Evolutionary conservation across 2,329 filamentous ascomycete genomes (phyloP).

Genomic region (Pseudogymnoascus pannorum): DNA sequence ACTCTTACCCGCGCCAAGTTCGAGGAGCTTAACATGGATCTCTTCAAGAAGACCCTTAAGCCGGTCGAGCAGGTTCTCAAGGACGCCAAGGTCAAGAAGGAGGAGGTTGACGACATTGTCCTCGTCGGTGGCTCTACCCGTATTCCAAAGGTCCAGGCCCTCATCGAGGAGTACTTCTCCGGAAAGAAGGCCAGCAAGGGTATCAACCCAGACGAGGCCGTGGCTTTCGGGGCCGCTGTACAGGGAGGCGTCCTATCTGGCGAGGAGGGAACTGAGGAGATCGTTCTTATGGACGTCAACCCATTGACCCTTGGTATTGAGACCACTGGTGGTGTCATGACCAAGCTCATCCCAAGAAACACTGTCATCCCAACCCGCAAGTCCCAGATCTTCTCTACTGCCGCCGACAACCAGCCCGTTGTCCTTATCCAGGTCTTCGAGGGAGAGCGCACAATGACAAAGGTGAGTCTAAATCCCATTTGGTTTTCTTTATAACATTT

Average conservation of each 20-base stretch:
- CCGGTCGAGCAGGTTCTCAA: slow-evolving; percentile 98
- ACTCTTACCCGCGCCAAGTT: slow-evolving; percentile 98
- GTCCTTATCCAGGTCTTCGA: slow-evolving; percentile 94
- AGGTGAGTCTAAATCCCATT: slow-evolving; percentile 32
- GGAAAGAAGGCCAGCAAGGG: slow-evolving; percentile 98
- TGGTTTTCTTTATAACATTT: too few species aligned
- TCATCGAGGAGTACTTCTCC: slow-evolving; percentile 91
- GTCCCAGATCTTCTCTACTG: slow-evolving; percentile 96
- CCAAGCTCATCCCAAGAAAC: slow-evolving; percentile 90
- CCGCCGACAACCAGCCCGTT: slow-evolving; percentile 91
- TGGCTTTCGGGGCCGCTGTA: slow-evolving; percentile 93
- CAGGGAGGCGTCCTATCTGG: slow-evolving; percentile 93
- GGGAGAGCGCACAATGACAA: slow-evolving; percentile 88
- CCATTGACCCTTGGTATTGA: slow-evolving; percentile 94
- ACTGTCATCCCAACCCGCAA: slow-evolving; percentile 93
- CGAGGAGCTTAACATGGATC: slow-evolving; percentile 96
- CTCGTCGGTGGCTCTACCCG: slow-evolving; percentile 97
- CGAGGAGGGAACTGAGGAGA: slow-evolving; percentile 68
- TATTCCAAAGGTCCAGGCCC: slow-evolving; percentile 93
- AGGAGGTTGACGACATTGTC: slow-evolving; percentile 90
- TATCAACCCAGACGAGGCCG: slow-evolving; percentile 98
- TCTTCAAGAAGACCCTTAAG: slow-evolving; percentile 99
- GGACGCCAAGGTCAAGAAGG: slow-evolving; percentile 96
- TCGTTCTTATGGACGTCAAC: slow-evolving; percentile 97
- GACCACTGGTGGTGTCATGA: slow-evolving; percentile 97